These are phyloP conservation scores for Aspergillus sclerotioniger DNA, from an alignment of 495 filamentous ascomycete genomes.

Conservation along the genomic window DNA sequence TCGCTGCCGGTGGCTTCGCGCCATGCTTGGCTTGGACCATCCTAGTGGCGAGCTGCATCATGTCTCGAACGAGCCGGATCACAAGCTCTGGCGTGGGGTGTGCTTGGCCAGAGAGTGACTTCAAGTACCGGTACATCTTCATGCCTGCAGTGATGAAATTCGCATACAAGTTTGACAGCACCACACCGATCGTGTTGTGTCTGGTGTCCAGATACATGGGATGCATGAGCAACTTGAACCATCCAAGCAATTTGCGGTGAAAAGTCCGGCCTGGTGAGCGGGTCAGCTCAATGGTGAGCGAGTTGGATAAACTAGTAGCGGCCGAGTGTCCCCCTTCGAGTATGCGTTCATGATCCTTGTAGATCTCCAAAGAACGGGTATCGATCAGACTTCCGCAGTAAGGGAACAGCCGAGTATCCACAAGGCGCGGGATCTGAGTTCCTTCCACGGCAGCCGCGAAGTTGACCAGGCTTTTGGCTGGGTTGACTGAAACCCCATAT, in stretches of 20 bases:
- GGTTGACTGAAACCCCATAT: slow-evolving; percentile 78
- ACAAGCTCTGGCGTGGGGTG: slow-evolving; percentile 55
- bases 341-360: slow-evolving; percentile 54
- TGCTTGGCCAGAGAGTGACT: slow-evolving; percentile 54
- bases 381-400: slow-evolving; percentile 85
- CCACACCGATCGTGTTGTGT: slow-evolving; percentile 68
- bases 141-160: slow-evolving; percentile 74
- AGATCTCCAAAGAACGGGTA: slow-evolving; percentile 71
- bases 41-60: slow-evolving; percentile 61
- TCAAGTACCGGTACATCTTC: slow-evolving; percentile 80
- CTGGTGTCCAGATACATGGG: slow-evolving; percentile 85
- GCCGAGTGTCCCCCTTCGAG: slow-evolving; percentile 44
- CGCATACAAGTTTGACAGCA: slow-evolving; percentile 70
- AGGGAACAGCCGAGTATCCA: slow-evolving; percentile 60
- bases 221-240: slow-evolving; percentile 84
- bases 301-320: slow-evolving; percentile 46
- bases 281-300: slow-evolving; percentile 73
- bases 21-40: slow-evolving; percentile 62
- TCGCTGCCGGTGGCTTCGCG: slow-evolving; percentile 20
- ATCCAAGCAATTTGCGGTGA: slow-evolving; percentile 71
- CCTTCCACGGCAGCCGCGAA: slow-evolving; percentile 66
- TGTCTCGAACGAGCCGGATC: slow-evolving; percentile 62
- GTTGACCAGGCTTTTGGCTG: slow-evolving; percentile 79
- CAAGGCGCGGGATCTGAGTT: slow-evolving; percentile 49
- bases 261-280: slow-evolving; percentile 69